Conservation (phyloP, 2,329 filamentous ascomycete genomes). For the Curvularia sp. region DNA sequence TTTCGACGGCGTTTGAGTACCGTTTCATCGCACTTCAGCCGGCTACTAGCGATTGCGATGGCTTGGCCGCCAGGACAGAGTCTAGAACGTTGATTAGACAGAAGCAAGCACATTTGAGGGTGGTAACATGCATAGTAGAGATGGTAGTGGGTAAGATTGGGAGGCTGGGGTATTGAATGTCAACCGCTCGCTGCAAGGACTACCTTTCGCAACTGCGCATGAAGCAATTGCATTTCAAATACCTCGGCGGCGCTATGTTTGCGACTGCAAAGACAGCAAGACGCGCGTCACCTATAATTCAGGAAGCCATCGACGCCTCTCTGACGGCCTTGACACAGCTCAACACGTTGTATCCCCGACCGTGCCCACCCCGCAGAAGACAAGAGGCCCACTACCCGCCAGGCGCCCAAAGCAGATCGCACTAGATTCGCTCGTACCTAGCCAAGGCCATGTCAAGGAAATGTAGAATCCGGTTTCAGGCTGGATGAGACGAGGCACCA, state of each 20-base stretch:
- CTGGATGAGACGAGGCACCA: constrained; percentile 12
- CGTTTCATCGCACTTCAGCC: constrained; percentile 32
- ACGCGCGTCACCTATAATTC: constrained; percentile 24
- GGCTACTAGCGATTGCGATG: constrained; percentile 1
- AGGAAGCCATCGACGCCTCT: constrained; percentile 29
- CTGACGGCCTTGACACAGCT: constrained; percentile 34
- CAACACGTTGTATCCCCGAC: constrained; percentile 23
- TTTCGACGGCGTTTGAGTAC: constrained; percentile 39
- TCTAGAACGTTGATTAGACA: neutral
- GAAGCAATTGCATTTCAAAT: neutral
- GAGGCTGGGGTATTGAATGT: neutral
- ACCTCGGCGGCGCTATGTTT: neutral
- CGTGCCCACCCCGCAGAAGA: constrained; percentile 21
- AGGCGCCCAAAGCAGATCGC: constrained; percentile 13
- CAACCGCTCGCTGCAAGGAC: neutral
- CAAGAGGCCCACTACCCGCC: constrained; percentile 22
- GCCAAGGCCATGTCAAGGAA: constrained; percentile 9
- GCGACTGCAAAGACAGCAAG: neutral
- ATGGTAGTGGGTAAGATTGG: neutral
- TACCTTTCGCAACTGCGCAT: neutral
- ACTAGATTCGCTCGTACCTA: constrained; percentile 7
- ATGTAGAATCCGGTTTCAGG: constrained; percentile 46
- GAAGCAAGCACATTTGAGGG: neutral
- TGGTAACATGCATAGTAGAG: neutral
- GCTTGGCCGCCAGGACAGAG: neutral